Evolutionary conservation across 345 rosid species (phyloP), one percentile per base, ranked within the genome.

Genomic region (Zanthoxylum bungeanum): DNA sequence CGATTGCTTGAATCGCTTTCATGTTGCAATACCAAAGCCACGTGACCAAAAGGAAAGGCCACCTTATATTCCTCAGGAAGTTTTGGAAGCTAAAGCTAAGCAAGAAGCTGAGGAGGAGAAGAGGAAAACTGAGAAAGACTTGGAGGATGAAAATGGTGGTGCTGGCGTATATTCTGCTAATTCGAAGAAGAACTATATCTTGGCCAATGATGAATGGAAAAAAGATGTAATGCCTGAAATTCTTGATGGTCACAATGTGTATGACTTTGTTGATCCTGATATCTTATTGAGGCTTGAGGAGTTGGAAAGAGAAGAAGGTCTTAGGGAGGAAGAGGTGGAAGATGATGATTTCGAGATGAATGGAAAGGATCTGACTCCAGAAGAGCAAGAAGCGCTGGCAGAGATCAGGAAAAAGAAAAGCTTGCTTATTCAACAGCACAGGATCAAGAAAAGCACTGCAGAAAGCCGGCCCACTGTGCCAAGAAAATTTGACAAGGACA

Each of bases 71-170:
- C 97, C 98, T 69, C 92, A 82, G 81, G 89, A 77, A 27, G 93
- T 91, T 73, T 73, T 88, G 71, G 94, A 91, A 42, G 94, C 96
- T 75, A 86, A 58, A 70, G 94, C 88, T 11, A 83, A 77, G 75
- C 66, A 93, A 75, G 91, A 89, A 44, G 87, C 81, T 50, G 86
- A 72, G 57, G 75, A 65, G 78, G 97, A 81, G 81, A 87, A 80
- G 80, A 80, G 87, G 53, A 91, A 87, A 72, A 85, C 87, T 34
- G 87, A 86, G 75, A 91, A 83, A 82, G 96, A 93, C 64, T 78
- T 93, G 86, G 98, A 93, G 79, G 74, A 93, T 50, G 97, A 93
- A 72, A 93, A 91, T 60, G 98, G 98, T 42, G 96, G 98, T 57
- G 97, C 96, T 56, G 97, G 98, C 58, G 97, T 91, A 34, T 93